These are phyloP conservation scores for Plasmodium vinckei DNA, from an alignment of 169 alveolate genomes.

Conservation along the genomic window DNA sequence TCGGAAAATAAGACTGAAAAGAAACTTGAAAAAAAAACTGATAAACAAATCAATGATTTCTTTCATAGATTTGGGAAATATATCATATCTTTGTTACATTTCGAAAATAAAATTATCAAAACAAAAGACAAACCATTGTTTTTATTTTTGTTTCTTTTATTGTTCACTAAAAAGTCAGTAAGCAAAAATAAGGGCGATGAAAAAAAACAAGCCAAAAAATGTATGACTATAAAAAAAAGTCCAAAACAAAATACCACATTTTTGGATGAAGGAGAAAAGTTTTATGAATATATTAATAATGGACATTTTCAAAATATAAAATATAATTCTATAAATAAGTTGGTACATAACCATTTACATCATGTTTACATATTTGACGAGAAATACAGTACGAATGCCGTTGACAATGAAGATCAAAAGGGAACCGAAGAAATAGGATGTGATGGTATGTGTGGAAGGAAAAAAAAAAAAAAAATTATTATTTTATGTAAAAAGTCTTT, in stretches of 20 bases:
- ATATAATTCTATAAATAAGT: slow-evolving; percentile 5
- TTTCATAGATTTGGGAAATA: neutral
- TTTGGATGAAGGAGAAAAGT: neutral
- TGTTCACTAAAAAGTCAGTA: slow-evolving; percentile 10
- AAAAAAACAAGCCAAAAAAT: neutral
- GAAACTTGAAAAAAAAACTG: neutral
- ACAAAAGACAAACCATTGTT: slow-evolving; percentile 42
- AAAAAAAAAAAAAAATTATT: neutral
- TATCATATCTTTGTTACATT: slow-evolving; percentile 31
- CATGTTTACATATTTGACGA: slow-evolving; percentile 39
- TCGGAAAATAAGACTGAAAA: neutral
- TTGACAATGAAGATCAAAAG: neutral
- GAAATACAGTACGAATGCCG: neutral
- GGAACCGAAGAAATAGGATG: slow-evolving; percentile 1
- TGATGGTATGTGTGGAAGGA: neutral
- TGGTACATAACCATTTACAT: slow-evolving; percentile 19
- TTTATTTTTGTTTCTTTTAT: slow-evolving; percentile 49
- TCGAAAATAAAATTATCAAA: slow-evolving; percentile 55
- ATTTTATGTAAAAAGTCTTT: slow-evolving; percentile 50
- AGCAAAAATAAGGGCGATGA: slow-evolving; percentile 2
- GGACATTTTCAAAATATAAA: slow-evolving; percentile 20
- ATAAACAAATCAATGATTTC: slow-evolving; percentile 17
- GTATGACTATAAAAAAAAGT: slow-evolving; percentile 6
- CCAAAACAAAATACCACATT: slow-evolving; percentile 6
- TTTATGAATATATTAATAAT: neutral